These are phyloP conservation scores for Phlebiopsis gigantea DNA, from an alignment of 768 basidiomycete genomes.

Conservation along the genomic window DNA sequence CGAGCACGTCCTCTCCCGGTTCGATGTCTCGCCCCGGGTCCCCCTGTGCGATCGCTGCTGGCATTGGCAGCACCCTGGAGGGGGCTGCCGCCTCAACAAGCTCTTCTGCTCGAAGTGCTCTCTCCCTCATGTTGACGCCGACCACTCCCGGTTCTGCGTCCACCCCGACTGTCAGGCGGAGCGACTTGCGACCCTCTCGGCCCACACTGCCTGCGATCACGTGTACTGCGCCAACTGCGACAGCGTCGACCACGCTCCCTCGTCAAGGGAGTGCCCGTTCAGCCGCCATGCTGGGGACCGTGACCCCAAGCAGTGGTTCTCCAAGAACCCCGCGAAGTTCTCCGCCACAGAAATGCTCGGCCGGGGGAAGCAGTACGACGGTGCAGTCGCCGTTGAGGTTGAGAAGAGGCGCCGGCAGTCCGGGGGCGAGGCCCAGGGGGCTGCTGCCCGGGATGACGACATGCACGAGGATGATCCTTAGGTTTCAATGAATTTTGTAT, in stretches of 20 bases:
- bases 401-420: neutral
- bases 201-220: neutral
- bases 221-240: conserved; percentile 9
- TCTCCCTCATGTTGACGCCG: neutral
- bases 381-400: neutral
- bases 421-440: neutral
- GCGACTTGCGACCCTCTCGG: neutral
- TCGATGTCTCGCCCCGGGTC: conserved; percentile 1
- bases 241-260: conserved; percentile 3
- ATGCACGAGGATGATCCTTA: neutral
- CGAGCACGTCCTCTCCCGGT: neutral
- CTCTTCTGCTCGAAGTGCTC: conserved; percentile 4
- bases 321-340: neutral
- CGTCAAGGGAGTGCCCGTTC: conserved; percentile 6
- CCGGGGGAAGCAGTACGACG: neutral
- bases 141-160: conserved; percentile 1
- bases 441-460: neutral
- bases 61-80: conserved; percentile 4
- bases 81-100: neutral
- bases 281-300: conserved; percentile 1
- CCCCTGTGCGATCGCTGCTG: conserved; percentile 7
- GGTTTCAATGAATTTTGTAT: neutral
- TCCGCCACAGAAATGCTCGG: conserved; percentile 1
- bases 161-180: neutral
- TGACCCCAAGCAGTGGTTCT: neutral